Evolutionary conservation across 805 yeast species (phyloP), one percentile per base, ranked within the genome.

Genomic region (Vanderwaltozyma tropicalis): DNA sequence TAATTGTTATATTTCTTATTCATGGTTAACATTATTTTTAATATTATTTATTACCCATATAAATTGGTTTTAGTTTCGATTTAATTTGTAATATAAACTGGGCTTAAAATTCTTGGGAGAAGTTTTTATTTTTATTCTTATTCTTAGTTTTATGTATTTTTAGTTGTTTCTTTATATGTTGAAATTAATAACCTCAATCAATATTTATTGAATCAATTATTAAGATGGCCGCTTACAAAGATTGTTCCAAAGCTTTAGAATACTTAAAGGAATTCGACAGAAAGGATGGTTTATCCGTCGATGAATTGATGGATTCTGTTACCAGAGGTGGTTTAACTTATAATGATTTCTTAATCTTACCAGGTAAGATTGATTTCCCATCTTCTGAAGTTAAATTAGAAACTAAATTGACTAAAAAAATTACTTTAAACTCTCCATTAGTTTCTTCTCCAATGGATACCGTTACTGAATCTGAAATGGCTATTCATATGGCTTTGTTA

Each of bases 371-470:
- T 57, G 72, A 77, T 54, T 88, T 88, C 70, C 84, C 96, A 45
- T 76, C 96, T 22, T 71, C 80, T 37, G 67, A 52, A 17, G 96
- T 92, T 43, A 66, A 68, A 35, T 71, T 89, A 61, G 95, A 88
- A 52, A 74, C 95, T 47, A 82, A 75, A 64, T 71, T 92, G 64
- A 89, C 98, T 59, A 88, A 82, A 71, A 82, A 80, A 58, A 92
- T 92, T 71, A 66, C 92, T 39, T 72, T 92, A 66, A 87, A 82
- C 71, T 71, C 95, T 33, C 98, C 98, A 41, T 86, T 92, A 50
- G 89, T 92, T 43, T 89, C 97, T 16, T 86, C 97, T 55, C 98
- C 98, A 52, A 92, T 92, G 98, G 98, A 92, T 68, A 92, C 98
- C 35, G 98, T 92, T 49, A 92, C 98, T 41, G 98, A 92, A 72